Base-by-base conservation (phyloP, 306 rosid species). In the Luffa acutangula region DNA sequence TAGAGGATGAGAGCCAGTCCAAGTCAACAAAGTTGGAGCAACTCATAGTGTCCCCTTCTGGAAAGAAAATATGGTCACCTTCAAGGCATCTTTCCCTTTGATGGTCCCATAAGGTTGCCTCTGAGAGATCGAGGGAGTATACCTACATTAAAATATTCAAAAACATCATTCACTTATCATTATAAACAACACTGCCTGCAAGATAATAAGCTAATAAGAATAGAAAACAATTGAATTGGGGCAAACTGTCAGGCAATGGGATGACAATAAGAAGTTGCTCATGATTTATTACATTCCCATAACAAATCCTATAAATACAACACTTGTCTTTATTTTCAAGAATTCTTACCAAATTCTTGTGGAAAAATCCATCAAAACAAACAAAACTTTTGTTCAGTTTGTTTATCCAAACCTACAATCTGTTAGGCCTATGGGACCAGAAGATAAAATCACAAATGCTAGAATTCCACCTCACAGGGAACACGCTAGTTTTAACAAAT, bases 1-100 rank as follows among this genome's bases (percentile, higher is more conserved):
- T 97, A 77, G 97, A 92, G 63, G 98, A 92, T 53, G 98, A 95
- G 64, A 95, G 82, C 97, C 98, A 90, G 76, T 95, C 98, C 82
- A 92, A 87, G 82, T 91, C 98, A 86, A 95, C 87, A 85, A 95
- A 95, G 85, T 95, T 95, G 79, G 98, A 95, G 90, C 85, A 95
- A 89, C 87, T 95, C 84, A 67, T 88, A 51, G 85, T n/a, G 87
- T 91, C 92, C 18, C 89, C 89, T 1, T 81, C 87, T 67, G 93
- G 95, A 21, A 89, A 86, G 83, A 85, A 87, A 88, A 84, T 85
- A 65, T 89, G 93, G 33, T 89, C 89, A 51, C 85, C 83, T 84
- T 92, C 97, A 79, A 77, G 78, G 85, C 84, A 72, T 54, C 82
- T 91, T 34, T 85, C 91, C 76, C 89, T 89, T 80, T 87, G 97